Conservation (phyloP, 768 basidiomycete genomes). For the Fistulinella prunicolor region DNA sequence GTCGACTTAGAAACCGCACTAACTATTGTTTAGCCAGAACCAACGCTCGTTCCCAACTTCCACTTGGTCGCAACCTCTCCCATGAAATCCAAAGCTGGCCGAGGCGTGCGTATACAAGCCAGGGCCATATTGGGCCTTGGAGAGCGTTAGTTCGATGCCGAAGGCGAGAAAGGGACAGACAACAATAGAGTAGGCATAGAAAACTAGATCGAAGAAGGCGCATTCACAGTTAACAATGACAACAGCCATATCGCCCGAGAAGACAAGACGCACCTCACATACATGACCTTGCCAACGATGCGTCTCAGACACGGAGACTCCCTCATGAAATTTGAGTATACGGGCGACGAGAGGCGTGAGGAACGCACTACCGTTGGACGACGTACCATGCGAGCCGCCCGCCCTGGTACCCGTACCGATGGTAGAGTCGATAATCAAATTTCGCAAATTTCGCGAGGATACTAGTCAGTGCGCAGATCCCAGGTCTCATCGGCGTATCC, state of each 20-base stretch:
- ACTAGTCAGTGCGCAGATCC: conserved; percentile 9
- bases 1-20: conserved; percentile 1
- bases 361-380: conserved; percentile 15
- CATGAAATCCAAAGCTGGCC: conserved; percentile 14
- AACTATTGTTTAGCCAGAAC: conserved; percentile 20
- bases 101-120: conserved; percentile 15
- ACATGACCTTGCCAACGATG: conserved; percentile 47
- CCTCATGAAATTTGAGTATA: conserved; percentile 47
- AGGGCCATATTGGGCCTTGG: conserved; percentile 11
- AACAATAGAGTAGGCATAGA: conserved; percentile 6
- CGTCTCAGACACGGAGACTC: conserved; percentile 36
- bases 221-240: background rate
- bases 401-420: background rate
- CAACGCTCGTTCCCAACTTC: conserved; percentile 20
- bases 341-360: conserved; percentile 42
- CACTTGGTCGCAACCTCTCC: conserved; percentile 19
- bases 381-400: background rate
- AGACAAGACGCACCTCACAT: conserved; percentile 47
- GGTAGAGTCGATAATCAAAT: conserved; percentile 18
- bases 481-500: background rate
- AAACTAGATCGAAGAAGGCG: too few relatives aligned
- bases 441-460: conserved; percentile 14
- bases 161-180: conserved; percentile 7
- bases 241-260: background rate
- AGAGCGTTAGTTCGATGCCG: conserved; percentile 12